Conservation (phyloP, 1,139 yeast species). For the Blastobotrys aristatus region DNA sequence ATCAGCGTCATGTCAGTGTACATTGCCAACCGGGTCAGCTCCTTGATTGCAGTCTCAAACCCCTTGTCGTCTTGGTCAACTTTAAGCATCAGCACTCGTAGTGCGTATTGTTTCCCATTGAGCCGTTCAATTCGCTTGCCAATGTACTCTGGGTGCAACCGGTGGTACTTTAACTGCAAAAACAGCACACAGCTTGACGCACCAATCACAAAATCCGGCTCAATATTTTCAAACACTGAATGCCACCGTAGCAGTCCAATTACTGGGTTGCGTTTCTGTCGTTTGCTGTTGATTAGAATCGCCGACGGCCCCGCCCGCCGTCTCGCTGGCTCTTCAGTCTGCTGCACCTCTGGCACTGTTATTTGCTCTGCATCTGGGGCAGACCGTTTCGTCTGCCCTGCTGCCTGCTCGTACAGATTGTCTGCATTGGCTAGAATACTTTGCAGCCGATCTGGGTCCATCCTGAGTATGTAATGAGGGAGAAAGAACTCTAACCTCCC, state of each 20-base stretch:
- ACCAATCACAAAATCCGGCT: conserved; percentile 60
- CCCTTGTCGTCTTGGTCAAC: conserved; percentile 57
- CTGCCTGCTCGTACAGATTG: conserved; percentile 1
- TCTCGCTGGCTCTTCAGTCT: conserved; percentile 1
- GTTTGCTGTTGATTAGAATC: conserved; percentile 42
- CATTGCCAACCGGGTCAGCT: conserved; percentile 57
- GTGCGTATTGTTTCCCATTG: conserved; percentile 42
- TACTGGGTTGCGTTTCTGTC: conserved; percentile 60
- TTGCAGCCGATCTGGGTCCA: conserved; percentile 8
- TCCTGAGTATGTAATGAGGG: too few species aligned
- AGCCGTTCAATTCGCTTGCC: conserved; percentile 61
- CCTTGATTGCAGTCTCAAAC: conserved; percentile 66
- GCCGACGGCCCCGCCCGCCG: conserved; percentile 24
- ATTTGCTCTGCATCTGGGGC: not conserved
- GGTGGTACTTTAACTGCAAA: conserved; percentile 72
- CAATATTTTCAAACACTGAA: conserved; percentile 44
- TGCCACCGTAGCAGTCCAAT: conserved; percentile 46
- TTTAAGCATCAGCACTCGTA: conserved; percentile 63
- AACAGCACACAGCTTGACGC: conserved; percentile 65
- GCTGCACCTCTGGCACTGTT: conserved; percentile 4
- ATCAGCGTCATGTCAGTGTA: conserved; percentile 62
- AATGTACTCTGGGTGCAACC: conserved; percentile 82
- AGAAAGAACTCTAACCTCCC: too few species aligned
- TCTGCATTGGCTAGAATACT: conserved; percentile 2
- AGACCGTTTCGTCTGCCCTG: conserved; percentile 4